Evolutionary conservation across 2,329 filamentous ascomycete species (phyloP), one percentile per base, ranked within the genome.

Genomic region (Aspergillus tanneri): DNA sequence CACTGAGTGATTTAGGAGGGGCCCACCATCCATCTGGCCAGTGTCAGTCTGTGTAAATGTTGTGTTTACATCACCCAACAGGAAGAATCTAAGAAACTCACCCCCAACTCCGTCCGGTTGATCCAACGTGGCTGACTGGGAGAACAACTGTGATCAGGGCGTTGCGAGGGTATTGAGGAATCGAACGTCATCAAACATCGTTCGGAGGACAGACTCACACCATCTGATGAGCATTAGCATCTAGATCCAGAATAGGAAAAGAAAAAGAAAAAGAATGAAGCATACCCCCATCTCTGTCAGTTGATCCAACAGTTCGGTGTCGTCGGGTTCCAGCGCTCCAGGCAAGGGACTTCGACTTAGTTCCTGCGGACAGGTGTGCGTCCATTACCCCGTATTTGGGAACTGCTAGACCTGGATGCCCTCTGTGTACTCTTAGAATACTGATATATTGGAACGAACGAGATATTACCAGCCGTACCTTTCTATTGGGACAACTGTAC

Each of bases 331-430:
- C 46, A 54, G 44, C 36, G 44, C 47, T 43, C 46, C 52, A 38
- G 43, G 39, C 38, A 42, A 50, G 24, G 53, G 51, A 24, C 35
- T 56, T 52, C 45, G 46, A 40, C 49, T 56, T 47, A 52, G 21
- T 5, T 9, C 41, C 47, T 41, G 55, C 53, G 53, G 55, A 52
- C 53, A 32, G 24, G 47, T 25, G 18, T 50, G 50, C 55, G 45
- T 44, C 24, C 47, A 54, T 56, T 52, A 51, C 49, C 50, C 53
- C 43, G 27, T 50, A 37, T 11, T 24, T 21, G 43, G 46, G 53
- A 47, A 53, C 53, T 50, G 50, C 34, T 50, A 35, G 28, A 43
- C 41, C 30, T 28, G 23, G 35, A 23, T n/a, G 41, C 49, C 52
- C 54, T 53, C 39, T 45, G 4, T 8, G 30, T 7, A 9, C 4